phyloP scores from a whole-genome alignment of 768 basidiomycete genomes.

The Lepiota venenata region DNA sequence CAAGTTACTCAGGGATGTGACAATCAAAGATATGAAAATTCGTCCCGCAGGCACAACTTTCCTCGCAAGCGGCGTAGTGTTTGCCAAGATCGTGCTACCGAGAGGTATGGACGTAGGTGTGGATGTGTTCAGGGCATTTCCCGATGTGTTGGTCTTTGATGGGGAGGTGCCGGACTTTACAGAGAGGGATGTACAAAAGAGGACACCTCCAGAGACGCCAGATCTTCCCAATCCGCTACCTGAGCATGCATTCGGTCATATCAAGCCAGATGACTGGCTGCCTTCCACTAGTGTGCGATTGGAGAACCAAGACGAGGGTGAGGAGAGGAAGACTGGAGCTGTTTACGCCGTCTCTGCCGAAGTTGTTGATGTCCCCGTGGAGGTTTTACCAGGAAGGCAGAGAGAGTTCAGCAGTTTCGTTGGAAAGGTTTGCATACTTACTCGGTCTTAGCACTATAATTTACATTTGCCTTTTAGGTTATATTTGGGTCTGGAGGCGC shows the following conservation, averaged over 20 bases:
- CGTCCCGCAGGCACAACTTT: constrained; percentile 45
- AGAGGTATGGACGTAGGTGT: constrained; percentile 64
- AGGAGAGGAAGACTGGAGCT: constrained; percentile 45
- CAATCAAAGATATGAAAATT: constrained; percentile 74
- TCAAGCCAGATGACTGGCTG: constrained; percentile 71
- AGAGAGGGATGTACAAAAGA: background rate
- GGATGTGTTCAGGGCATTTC: constrained; percentile 60
- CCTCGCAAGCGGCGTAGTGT: constrained; percentile 68
- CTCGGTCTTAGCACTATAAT: constrained; percentile 2
- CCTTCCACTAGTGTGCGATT: constrained; percentile 33
- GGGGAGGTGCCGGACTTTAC: constrained; percentile 41
- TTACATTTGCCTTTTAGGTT: constrained; percentile 47
- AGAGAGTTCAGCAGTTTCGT: constrained; percentile 75
- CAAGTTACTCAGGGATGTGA: constrained; percentile 64
- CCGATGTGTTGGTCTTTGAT: constrained; percentile 78
- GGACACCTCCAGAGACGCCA: constrained; percentile 41
- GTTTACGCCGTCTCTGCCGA: constrained; percentile 59
- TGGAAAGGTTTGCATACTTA: constrained; percentile 50
- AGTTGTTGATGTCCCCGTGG: constrained; percentile 69
- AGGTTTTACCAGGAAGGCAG: constrained; percentile 77
- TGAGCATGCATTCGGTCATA: constrained; percentile 69
- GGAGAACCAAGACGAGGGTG: constrained; percentile 24
- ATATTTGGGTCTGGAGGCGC: constrained; percentile 66
- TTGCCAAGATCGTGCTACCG: constrained; percentile 64
- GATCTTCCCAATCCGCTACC: constrained; percentile 63